A percentile compares a stretch with the other conserved stretches of the same genome.
phyloP scores from a whole-genome alignment of 1,284 basidiomycete genomes.

The Fomitopsis betulina region DNA sequence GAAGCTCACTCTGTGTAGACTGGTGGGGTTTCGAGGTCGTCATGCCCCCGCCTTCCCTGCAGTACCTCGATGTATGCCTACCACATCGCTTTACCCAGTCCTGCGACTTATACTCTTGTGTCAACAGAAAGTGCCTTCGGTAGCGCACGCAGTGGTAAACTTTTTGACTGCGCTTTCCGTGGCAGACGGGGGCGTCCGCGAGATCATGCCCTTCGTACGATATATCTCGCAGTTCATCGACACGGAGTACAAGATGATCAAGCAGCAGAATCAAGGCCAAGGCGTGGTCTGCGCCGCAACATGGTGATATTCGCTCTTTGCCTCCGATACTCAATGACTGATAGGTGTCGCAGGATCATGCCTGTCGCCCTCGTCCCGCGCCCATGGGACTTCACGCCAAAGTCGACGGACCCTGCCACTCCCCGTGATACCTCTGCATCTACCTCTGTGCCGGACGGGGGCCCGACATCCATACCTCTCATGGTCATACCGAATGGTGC shows the following conservation, averaged over 20 bases:
- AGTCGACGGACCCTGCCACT: constrained; percentile 5
- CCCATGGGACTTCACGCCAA: constrained; percentile 64
- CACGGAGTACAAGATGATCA: constrained; percentile 63
- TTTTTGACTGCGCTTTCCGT: constrained; percentile 66
- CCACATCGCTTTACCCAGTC: background rate
- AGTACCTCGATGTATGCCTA: constrained; percentile 47
- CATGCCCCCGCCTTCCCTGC: constrained; percentile 63
- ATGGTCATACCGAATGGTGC: constrained; percentile 7
- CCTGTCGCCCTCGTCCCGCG: constrained; percentile 72
- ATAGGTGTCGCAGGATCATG: constrained; percentile 50
- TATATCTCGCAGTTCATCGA: constrained; percentile 75
- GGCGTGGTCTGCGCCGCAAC: constrained; percentile 83
- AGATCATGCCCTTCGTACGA: constrained; percentile 75
- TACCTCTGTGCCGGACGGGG: constrained; percentile 10
- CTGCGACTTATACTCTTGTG: background rate
- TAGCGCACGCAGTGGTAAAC: constrained; percentile 60
- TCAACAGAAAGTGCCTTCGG: constrained; percentile 51
- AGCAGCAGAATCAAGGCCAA: constrained; percentile 56
- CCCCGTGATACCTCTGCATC: constrained; percentile 3
- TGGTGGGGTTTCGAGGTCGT: constrained; percentile 82
- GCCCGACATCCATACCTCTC: constrained; percentile 7
- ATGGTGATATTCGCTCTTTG: constrained; percentile 40
- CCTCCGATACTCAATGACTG: background rate
- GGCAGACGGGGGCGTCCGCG: constrained; percentile 65
- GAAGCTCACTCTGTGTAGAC: constrained; percentile 36